Evolutionary conservation across 352 stramenopile species (phyloP), one percentile per base, ranked within the genome.

Genomic region (Vaucheria bursata): DNA sequence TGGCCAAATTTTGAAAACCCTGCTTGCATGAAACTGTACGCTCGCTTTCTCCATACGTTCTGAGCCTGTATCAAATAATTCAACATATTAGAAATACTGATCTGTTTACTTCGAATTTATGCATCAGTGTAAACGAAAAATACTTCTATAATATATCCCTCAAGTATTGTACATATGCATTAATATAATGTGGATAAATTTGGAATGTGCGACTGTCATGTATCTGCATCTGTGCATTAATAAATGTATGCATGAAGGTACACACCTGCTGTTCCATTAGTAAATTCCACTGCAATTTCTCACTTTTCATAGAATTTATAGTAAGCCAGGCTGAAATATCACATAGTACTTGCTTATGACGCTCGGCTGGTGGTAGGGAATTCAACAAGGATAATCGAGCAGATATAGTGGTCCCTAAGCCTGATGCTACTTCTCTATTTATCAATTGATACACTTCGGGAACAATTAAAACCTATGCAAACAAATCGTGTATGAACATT

Each of bases 251-350:
- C 45, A 59, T 25, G 45, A 59, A 18, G 45, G 94, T 59, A 25
- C 45, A 75, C 39, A 93, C 86, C 74, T 82, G 90, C 75, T 99
- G 90, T 78, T 99, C 94, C 64, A 93, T 98, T 8, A 99, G 87
- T 84, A 98, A 92, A n/a, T 97, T 90, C 52, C 97, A 95, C 83
- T 99, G 96, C 89, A 81, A 38, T 74, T 97, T 97, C 82, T 99
- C 97, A 79, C 96, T 98, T 34, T 95, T 94, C 94, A 99, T 99
- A 79, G 95, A 97, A 88, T 99, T 99, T 68, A 99, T 92, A 69
- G 97, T 91, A 35, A 99, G 89, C 96, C 96, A 99, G 1, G 96
- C 94, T 81, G 96, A 95, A 38, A 97, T 93, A 86, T 94, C 88
- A 1, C 91, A 83, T n/a, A 96, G 82, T 34, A 92, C 74, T 77